Evolutionary conservation across 1,139 yeast species (phyloP).

Genomic region (Blastobotrys ciferrii): DNA sequence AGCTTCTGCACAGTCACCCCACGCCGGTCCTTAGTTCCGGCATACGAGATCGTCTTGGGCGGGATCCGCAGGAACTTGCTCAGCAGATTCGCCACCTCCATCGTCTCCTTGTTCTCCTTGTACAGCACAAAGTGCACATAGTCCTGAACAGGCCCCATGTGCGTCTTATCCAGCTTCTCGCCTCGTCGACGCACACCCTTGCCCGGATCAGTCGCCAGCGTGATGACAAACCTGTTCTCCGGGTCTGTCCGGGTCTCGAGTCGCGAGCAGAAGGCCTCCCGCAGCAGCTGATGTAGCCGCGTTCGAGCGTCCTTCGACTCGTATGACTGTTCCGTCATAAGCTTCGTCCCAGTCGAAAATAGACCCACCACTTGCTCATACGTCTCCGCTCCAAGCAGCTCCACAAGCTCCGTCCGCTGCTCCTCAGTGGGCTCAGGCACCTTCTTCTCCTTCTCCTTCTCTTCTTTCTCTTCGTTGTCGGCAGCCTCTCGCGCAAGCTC

Average conservation of each 20-base stretch:
- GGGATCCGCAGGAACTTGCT: slow-evolving; percentile 73
- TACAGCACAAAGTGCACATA: slow-evolving; percentile 77
- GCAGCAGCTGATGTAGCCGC: slow-evolving; percentile 67
- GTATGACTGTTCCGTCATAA: slow-evolving; percentile 58
- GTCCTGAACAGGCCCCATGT: slow-evolving; percentile 61
- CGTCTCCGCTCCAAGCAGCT: slow-evolving; percentile 56
- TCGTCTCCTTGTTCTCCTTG: slow-evolving; percentile 94
- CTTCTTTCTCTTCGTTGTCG: slow-evolving; percentile 41
- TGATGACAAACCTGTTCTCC: slow-evolving; percentile 45
- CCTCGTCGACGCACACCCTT: slow-evolving; percentile 30
- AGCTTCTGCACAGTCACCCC: slow-evolving; percentile 91
- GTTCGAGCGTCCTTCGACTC: slow-evolving; percentile 73
- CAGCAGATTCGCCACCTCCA: slow-evolving; percentile 83
- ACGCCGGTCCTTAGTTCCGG: slow-evolving; percentile 96
- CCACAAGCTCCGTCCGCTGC: slow-evolving; percentile 43
- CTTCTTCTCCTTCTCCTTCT: slow-evolving; percentile 26
- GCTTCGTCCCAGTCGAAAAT: slow-evolving; percentile 54
- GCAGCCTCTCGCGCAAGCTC: slow-evolving; percentile 36
- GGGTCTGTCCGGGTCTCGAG: slow-evolving; percentile 78
- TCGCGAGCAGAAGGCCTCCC: slow-evolving; percentile 70
- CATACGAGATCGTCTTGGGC: slow-evolving; percentile 66
- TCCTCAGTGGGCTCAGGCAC: slow-evolving; percentile 33
- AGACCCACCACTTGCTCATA: slow-evolving; percentile 49
- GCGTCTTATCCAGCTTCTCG: slow-evolving; percentile 24
- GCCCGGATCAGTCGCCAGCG: slow-evolving; percentile 23